Evolutionary conservation across 768 basidiomycete species (phyloP).

Genomic region (Phylloporus sp.): DNA sequence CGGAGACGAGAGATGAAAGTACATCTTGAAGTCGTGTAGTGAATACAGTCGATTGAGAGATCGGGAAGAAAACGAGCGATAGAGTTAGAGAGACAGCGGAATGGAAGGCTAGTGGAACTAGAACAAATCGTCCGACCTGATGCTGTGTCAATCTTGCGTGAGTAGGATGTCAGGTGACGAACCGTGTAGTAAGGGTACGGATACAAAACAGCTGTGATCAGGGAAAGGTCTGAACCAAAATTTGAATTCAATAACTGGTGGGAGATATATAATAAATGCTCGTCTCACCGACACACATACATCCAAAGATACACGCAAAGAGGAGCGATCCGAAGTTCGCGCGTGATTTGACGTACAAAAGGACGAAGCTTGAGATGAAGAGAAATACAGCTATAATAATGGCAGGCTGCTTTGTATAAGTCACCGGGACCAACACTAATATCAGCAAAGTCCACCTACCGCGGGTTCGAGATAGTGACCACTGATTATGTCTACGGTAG

Average conservation of each 20-base stretch:
- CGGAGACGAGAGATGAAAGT: slow-evolving; percentile 43
- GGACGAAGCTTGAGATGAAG: slow-evolving; percentile 53
- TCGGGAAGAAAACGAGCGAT: slow-evolving; percentile 59
- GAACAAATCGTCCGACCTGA: slow-evolving; percentile 47
- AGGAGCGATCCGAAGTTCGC: slow-evolving; percentile 63
- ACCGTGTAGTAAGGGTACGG: slow-evolving; percentile 63
- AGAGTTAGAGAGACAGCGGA: slow-evolving; percentile 49
- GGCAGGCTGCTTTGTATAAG: slow-evolving; percentile 41
- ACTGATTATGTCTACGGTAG: slow-evolving; percentile 37
- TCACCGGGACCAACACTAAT: not conserved
- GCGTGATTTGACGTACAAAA: slow-evolving; percentile 58
- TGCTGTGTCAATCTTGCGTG: not conserved
- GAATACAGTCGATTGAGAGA: slow-evolving; percentile 58
- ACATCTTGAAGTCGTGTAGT: slow-evolving; percentile 46
- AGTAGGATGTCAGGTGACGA: slow-evolving; percentile 8
- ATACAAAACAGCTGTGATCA: slow-evolving; percentile 58
- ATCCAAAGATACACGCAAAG: slow-evolving; percentile 53
- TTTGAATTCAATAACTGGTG: not conserved
- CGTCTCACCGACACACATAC: slow-evolving; percentile 52
- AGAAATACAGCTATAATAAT: slow-evolving; percentile 61
- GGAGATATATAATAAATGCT: not conserved
- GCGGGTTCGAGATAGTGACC: slow-evolving; percentile 56
- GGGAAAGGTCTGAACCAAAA: slow-evolving; percentile 46
- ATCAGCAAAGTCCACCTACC: slow-evolving; percentile 21
- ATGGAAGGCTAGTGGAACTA: slow-evolving; percentile 59